These are phyloP conservation scores for Logfia minima DNA, from an alignment of 129 eudicot species.

Conservation along the genomic window DNA sequence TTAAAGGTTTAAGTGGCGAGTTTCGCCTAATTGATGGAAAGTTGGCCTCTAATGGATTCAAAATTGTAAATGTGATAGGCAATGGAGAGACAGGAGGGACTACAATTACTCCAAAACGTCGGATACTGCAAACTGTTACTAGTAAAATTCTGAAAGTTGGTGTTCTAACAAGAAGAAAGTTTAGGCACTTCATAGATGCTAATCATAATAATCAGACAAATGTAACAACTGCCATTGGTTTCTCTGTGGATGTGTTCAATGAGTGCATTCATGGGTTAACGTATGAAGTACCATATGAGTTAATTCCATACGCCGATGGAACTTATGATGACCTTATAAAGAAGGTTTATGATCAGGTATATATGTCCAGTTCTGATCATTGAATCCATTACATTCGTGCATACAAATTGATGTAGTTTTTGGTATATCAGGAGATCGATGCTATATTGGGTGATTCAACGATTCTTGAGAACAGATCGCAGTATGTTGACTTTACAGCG, in stretches of 20 bases:
- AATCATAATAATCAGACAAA: slow-evolving; percentile 12
- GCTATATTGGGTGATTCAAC: slow-evolving; percentile 48
- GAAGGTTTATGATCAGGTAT: slow-evolving; percentile 46
- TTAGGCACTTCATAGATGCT: slow-evolving; percentile 27
- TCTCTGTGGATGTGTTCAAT: slow-evolving; percentile 48
- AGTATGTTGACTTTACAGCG: slow-evolving; percentile 45
- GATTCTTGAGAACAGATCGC: slow-evolving; percentile 40
- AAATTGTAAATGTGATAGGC: slow-evolving; percentile 41
- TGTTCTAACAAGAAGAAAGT: slow-evolving; percentile 31
- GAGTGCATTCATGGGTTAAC: slow-evolving; percentile 32
- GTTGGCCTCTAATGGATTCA: slow-evolving; percentile 27
- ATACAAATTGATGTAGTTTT: not conserved
- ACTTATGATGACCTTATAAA: slow-evolving; percentile 41
- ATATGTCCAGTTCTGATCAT: not conserved
- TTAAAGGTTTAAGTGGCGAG: slow-evolving; percentile 45
- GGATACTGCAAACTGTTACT: slow-evolving; percentile 3
- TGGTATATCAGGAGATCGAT: slow-evolving; percentile 34
- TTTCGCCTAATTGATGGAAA: slow-evolving; percentile 37
- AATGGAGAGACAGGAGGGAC: slow-evolving; percentile 31
- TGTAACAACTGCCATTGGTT: slow-evolving; percentile 30
- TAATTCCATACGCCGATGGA: slow-evolving; percentile 27
- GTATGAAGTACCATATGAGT: slow-evolving; percentile 34
- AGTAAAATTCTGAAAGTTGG: slow-evolving; percentile 45
- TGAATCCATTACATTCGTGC: not conserved
- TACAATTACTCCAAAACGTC: slow-evolving; percentile 23